Evolutionary conservation across 495 filamentous ascomycete genomes (phyloP).

Genomic region (Penicillium longicatenatum): DNA sequence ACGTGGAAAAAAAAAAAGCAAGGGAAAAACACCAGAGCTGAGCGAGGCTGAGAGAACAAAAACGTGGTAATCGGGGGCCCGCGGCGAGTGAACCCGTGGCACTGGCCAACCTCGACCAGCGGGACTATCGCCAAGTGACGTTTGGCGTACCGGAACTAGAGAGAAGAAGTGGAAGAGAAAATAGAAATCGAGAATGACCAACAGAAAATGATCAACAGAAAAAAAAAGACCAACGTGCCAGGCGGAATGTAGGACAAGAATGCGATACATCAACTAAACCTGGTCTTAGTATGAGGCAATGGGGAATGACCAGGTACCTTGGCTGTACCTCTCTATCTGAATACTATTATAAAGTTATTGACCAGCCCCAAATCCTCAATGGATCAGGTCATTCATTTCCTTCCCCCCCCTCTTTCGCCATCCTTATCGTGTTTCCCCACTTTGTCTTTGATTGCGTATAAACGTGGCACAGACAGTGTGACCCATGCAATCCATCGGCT

Average conservation of each 20-base stretch:
- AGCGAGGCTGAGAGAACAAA: conserved; percentile 7
- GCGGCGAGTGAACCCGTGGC: conserved; percentile 29
- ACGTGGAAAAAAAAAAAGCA: conserved; percentile 7
- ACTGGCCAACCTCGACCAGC: conserved; percentile 19
- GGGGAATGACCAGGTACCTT: conserved; percentile 4
- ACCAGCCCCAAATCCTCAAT: neutral
- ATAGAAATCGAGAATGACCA: conserved; percentile 14
- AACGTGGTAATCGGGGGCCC: conserved; percentile 18
- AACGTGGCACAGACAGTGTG: conserved; percentile 20
- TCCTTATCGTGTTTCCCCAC: conserved; percentile 12
- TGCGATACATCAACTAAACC: conserved; percentile 20
- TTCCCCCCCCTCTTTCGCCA: neutral
- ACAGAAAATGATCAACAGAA: conserved; percentile 10
- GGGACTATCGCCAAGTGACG: conserved; percentile 18
- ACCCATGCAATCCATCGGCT: conserved; percentile 23
- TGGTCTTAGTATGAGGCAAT: conserved; percentile 6
- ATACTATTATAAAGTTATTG: too few relatives aligned
- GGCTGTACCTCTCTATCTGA: neutral
- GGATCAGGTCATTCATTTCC: neutral
- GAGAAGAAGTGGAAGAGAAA: conserved; percentile 1
- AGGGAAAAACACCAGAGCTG: conserved; percentile 2
- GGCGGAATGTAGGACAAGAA: conserved; percentile 14
- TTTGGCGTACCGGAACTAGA: conserved; percentile 8
- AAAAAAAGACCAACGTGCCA: conserved; percentile 15
- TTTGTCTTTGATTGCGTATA: conserved; percentile 1